Conservation (phyloP, 1,284 basidiomycete species). For the Exsudoporus floridanus region DNA sequence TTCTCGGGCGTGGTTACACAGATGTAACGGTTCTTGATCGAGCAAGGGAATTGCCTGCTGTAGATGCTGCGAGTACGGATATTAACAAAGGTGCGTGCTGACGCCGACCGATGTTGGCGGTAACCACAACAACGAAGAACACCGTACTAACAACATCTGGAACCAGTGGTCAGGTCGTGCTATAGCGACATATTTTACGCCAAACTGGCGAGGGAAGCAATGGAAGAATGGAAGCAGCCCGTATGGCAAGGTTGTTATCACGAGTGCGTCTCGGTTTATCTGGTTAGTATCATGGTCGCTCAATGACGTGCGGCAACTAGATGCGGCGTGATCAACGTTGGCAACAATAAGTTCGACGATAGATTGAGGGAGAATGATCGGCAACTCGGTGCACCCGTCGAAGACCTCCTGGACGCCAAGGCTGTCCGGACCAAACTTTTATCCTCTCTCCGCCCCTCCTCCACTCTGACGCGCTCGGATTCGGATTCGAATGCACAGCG, state of each 20-base stretch:
- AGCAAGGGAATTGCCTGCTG: constrained; percentile 62
- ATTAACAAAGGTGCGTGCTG: constrained; percentile 70
- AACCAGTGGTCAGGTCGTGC: constrained; percentile 66
- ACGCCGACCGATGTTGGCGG: neutral
- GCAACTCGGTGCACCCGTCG: constrained; percentile 49
- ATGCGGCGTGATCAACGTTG: constrained; percentile 29
- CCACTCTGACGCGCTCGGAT: constrained; percentile 8
- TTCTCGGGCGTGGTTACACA: constrained; percentile 67
- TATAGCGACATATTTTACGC: constrained; percentile 72
- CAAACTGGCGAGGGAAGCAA: constrained; percentile 69
- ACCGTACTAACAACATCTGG: neutral
- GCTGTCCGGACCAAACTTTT: constrained; percentile 27
- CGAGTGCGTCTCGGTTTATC: constrained; percentile 54
- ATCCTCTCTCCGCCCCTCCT: constrained; percentile 21
- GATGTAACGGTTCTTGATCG: constrained; percentile 74
- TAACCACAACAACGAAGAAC: neutral
- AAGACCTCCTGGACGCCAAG: constrained; percentile 38
- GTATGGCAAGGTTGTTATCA: constrained; percentile 77
- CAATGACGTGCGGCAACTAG: constrained; percentile 5
- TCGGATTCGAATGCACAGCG: neutral
- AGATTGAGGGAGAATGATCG: constrained; percentile 59
- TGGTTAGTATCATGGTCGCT: neutral
- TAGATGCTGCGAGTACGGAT: constrained; percentile 81
- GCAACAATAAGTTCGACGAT: constrained; percentile 26
- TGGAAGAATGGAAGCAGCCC: constrained; percentile 65